Evolutionary conservation across 2,329 filamentous ascomycete genomes (phyloP).

Genomic region (Cladophialophora psammophila): DNA sequence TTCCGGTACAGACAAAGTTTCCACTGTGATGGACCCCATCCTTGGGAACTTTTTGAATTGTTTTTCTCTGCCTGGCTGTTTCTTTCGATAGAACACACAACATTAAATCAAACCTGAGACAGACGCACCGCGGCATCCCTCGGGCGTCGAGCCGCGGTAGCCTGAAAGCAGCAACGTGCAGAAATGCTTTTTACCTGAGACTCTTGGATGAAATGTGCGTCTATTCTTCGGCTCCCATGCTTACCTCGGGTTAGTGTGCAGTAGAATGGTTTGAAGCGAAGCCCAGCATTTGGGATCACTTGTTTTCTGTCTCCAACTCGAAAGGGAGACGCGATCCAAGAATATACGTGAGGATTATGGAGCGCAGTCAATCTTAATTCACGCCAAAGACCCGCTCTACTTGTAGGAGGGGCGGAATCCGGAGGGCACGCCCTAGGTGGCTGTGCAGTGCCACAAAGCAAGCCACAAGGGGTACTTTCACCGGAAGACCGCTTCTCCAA

Average conservation of each 20-base stretch:
- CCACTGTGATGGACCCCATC: neutral
- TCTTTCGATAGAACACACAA: neutral
- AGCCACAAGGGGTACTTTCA: too few relatives aligned
- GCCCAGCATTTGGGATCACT: too few relatives aligned
- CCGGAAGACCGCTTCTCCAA: too few relatives aligned
- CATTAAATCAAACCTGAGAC: neutral
- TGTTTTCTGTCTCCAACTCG: too few relatives aligned
- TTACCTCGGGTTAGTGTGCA: neutral
- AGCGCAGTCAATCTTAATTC: too few relatives aligned
- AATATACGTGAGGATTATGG: too few relatives aligned
- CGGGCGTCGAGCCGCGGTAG: neutral
- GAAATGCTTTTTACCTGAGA: neutral
- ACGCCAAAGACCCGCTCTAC: too few relatives aligned
- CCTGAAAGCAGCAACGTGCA: neutral
- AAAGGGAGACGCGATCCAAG: too few relatives aligned
- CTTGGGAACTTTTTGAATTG: neutral
- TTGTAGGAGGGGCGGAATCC: too few relatives aligned
- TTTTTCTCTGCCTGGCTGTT: neutral
- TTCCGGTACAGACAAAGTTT: neutral
- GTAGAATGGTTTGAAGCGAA: too few relatives aligned
- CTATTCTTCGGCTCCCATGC: neutral
- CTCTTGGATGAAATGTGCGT: neutral
- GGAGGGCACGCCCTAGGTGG: too few relatives aligned
- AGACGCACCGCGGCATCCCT: neutral
- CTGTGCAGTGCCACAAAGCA: too few relatives aligned